Base-by-base conservation (phyloP, 75 land plant genomes). In the Pinus taeda region DNA sequence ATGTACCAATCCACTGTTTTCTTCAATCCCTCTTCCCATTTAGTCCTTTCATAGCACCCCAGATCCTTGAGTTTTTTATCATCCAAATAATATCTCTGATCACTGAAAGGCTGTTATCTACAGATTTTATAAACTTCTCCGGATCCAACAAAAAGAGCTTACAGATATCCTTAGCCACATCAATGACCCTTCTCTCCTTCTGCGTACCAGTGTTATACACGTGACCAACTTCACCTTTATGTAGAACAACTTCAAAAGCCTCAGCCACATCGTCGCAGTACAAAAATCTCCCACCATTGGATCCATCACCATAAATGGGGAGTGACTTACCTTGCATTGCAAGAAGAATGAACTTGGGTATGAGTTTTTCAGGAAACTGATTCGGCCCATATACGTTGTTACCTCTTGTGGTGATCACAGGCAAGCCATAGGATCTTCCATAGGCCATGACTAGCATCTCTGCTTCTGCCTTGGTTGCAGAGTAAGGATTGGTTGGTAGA, bases 391-490 rank as follows among this genome's bases (percentile, higher is more conserved):
- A 91, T 2, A 91, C 93, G 77, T 91, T 91, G 79, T 91, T 91
- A 3, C 93, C 93, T 9, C 93, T 74, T 0, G 93, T 91, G 64
- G 93, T 91, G 57, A 90, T 90, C 57, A 88, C 91, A 42, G 92
- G 92, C 56, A 90, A 74, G 3, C 88, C 92, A 66, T 90, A 90
- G 4, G 92, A 90, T 59, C 92, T 83, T 17, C 91, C 92, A 79
- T 90, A 90, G 21, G 92, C 91, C 92, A 90, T 90, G 29, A 90
- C 92, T 59, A 90, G 92, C 92, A 90, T 90, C 74, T 90, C 91
- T 4, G 90, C 91, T 24, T 90, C 91, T 37, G 91, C 91, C 77
- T 90, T 90, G 14, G 91, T 90, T 11, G 92, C 92, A 15, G 90
- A 85, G 77, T 90, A 90, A 15, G 92, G 92, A 65, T 90, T 90